A percentile compares a stretch with the other conserved stretches of the same genome.
Evolutionary conservation across 805 yeast species (phyloP).

Genomic region (Lachancea thermotolerans): DNA sequence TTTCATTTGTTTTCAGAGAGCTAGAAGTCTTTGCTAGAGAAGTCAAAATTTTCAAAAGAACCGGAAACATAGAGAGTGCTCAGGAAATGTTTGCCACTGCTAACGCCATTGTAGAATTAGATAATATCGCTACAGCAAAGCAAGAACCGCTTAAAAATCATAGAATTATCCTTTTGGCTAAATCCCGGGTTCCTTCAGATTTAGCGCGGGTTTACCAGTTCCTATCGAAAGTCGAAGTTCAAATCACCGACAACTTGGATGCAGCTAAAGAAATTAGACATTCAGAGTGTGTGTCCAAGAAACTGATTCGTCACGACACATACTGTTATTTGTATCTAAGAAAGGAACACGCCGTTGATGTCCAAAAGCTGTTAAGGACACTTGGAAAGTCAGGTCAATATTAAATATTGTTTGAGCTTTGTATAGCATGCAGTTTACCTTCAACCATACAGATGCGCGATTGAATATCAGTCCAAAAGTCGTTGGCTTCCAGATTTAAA

Average conservation of each 20-base stretch:
- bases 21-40: no score
- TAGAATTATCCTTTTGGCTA: slow-evolving; percentile 17
- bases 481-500: slow-evolving; percentile 8
- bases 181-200: slow-evolving; percentile 10
- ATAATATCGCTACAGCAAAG: not conserved
- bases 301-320: slow-evolving; percentile 19
- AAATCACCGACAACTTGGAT: slow-evolving; percentile 15
- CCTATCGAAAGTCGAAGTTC: slow-evolving; percentile 14
- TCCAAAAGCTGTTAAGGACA: not conserved
- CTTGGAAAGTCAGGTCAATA: not conserved
- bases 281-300: slow-evolving; percentile 16
- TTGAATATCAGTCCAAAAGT: slow-evolving; percentile 8
- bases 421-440: not conserved
- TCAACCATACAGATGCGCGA: slow-evolving; percentile 4
- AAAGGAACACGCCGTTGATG: not conserved
- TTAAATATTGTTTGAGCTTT: not conserved
- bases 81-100: not conserved
- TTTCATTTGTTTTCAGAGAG: slow-evolving; percentile 1
- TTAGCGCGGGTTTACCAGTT: slow-evolving; percentile 12
- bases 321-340: slow-evolving; percentile 17
- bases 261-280: slow-evolving; percentile 10
- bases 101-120: not conserved
- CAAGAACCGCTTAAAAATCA: slow-evolving; percentile 8
- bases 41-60: not conserved
- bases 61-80: not conserved